Percentiles rank a stretch among this genome's conserved stretches.
Evolutionary conservation across 2,329 filamentous ascomycete genomes (phyloP).

Genomic region (Ampelomyces quisqualis): DNA sequence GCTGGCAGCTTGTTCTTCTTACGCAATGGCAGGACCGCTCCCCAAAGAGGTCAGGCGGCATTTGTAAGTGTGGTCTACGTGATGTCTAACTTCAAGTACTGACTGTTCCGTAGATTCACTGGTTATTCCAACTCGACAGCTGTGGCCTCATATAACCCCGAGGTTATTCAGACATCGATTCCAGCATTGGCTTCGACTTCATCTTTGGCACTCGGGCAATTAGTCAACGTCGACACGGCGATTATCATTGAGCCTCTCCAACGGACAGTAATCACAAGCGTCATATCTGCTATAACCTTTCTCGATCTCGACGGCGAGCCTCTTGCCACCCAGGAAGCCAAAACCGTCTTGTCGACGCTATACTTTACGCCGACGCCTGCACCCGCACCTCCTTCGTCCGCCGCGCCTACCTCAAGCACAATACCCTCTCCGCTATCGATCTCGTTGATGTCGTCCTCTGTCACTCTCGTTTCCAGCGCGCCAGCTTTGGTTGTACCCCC

Average conservation of each 20-base stretch:
- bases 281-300: slow-evolving; percentile 37
- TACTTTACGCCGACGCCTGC: slow-evolving; percentile 30
- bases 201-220: slow-evolving; percentile 2
- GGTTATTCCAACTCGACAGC: slow-evolving; percentile 32
- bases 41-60: slow-evolving; percentile 30
- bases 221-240: slow-evolving; percentile 35
- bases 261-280: slow-evolving; percentile 28
- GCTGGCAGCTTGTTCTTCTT: slow-evolving; percentile 41
- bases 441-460: background rate
- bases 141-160: too few species aligned
- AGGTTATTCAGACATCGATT: slow-evolving; percentile 19
- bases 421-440: slow-evolving; percentile 8
- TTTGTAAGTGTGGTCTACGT: too few species aligned
- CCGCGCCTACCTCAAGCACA: slow-evolving; percentile 7
- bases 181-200: slow-evolving; percentile 1
- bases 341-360: slow-evolving; percentile 34
- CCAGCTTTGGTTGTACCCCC: slow-evolving; percentile 5
- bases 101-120: slow-evolving; percentile 24
- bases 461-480: slow-evolving; percentile 2
- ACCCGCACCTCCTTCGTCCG: slow-evolving; percentile 6
- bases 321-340: slow-evolving; percentile 30
- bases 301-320: slow-evolving; percentile 33
- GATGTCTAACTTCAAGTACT: too few species aligned
- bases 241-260: slow-evolving; percentile 38
- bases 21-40: slow-evolving; percentile 37